Base-by-base conservation (phyloP, 192 early-diverging fungal genomes). In the Coemansia sp. region DNA sequence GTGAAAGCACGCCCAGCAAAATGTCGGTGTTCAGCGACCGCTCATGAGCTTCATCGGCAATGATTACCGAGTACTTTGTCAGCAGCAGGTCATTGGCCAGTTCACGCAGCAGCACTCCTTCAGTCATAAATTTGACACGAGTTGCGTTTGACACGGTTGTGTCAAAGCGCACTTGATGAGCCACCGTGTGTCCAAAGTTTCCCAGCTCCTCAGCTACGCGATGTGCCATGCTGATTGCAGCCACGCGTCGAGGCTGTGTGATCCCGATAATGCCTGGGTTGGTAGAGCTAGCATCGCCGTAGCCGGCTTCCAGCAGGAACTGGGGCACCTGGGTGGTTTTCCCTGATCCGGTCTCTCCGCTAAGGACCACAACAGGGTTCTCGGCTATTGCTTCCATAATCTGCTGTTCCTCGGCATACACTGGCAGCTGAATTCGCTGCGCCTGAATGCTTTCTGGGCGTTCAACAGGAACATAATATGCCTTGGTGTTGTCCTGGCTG, bases 21-120 rank as follows among this genome's bases (percentile, higher is more conserved):
- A 99, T 94, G 65, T 99, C 97, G 0, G 96, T 98, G 61, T 96
- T 96, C 53, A 98, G 79, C 40, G 90, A 96, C 51, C 97, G 83
- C 73, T 98, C 97, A 81, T 99, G 97, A 5, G 97, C 96, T 71
- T 99, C 97, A 67, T 99, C 97, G 36, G 96, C 91, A 44, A 99
- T 96, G 23, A 99, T 88, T 21, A 84, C 90, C 2, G 94, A 96
- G 65, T 99, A 99, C 64, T 90, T 85, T 28, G 84, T 82, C n/a
- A 99, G 69, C 17, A 98, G 76, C 40, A 98, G 73, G 61, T 97
- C 97, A 30, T 68, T 71, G 14, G 88, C 81, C 39, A 99, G 80
- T 69, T 99, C 97, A 34, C 96, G 87, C 40, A 99, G 82, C 51
- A 99, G 72, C 57, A 99, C 93, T 80, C 97, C 97, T 72, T 99